These are phyloP conservation scores for Populus euphratica DNA, from an alignment of 345 rosid genomes.

Conservation along the genomic window DNA sequence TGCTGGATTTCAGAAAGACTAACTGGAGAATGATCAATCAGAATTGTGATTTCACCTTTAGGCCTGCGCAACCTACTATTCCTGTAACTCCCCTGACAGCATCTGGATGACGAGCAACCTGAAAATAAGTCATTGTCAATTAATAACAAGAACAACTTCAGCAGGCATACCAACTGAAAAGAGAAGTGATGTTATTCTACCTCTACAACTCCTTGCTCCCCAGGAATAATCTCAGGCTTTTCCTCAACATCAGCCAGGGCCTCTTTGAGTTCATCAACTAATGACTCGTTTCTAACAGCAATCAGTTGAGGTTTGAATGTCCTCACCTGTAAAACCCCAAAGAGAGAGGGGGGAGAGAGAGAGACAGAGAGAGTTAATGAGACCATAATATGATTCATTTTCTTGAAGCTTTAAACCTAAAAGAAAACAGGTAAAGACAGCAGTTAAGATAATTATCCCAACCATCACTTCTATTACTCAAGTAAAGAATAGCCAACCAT, in stretches of 20 bases:
- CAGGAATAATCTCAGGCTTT: constrained; percentile 90
- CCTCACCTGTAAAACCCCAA: constrained; percentile 54
- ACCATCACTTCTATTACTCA: neutral
- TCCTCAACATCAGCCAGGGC: constrained; percentile 74
- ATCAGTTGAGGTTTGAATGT: constrained; percentile 83
- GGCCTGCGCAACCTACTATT: constrained; percentile 97
- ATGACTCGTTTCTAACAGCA: constrained; percentile 70
- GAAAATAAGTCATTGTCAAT: constrained; percentile 25
- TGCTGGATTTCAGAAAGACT: neutral
- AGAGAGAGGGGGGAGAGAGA: neutral
- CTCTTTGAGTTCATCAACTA: constrained; percentile 70
- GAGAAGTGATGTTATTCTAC: constrained; percentile 30
- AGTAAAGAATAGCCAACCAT: neutral
- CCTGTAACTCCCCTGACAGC: constrained; percentile 91
- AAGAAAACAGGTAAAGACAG: neutral
- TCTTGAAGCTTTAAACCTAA: neutral
- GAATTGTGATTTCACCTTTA: constrained; percentile 44
- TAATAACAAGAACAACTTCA: constrained; percentile 4
- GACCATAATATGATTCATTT: neutral
- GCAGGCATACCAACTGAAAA: constrained; percentile 7
- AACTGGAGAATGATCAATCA: neutral
- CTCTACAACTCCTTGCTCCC: constrained; percentile 90
- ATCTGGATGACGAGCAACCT: constrained; percentile 94
- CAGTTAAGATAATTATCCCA: neutral
- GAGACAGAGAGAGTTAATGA: neutral